phyloP scores from a whole-genome alignment of 2,329 filamentous ascomycete genomes.

The Fusarium subglutinans region DNA sequence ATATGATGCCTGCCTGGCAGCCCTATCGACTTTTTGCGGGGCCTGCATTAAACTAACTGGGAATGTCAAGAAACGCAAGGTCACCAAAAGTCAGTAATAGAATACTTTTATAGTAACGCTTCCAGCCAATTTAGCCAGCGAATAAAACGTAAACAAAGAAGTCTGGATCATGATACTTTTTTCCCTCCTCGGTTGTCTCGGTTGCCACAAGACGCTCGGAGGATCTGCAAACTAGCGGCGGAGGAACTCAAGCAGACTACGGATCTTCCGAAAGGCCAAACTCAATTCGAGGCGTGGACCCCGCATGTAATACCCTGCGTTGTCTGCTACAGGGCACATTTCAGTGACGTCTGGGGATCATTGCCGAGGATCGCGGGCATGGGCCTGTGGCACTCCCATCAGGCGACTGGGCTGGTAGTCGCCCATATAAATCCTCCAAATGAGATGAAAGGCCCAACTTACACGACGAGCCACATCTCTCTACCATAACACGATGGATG shows the following conservation, averaged over 20 bases:
- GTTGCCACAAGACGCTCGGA: not conserved
- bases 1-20: too few relatives aligned
- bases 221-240: not conserved
- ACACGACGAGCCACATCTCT: fast-evolving
- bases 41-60: too few relatives aligned
- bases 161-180: fast-evolving
- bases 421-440: not conserved
- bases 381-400: not conserved
- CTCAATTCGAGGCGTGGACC: not conserved
- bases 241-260: not conserved
- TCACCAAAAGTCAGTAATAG: too few relatives aligned
- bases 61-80: too few relatives aligned
- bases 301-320: not conserved
- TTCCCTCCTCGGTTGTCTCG: not conserved
- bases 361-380: not conserved
- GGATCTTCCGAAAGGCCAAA: not conserved
- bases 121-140: too few relatives aligned
- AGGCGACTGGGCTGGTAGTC: not conserved
- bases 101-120: too few relatives aligned
- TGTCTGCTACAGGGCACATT: not conserved
- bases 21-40: too few relatives aligned
- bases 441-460: too few relatives aligned
- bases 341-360: not conserved
- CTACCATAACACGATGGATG: not conserved
- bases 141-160: not conserved